Evolutionary conservation across 1,284 basidiomycete species (phyloP), one percentile per base, ranked within the genome.

Genomic region (Moesziomyces sp.): DNA sequence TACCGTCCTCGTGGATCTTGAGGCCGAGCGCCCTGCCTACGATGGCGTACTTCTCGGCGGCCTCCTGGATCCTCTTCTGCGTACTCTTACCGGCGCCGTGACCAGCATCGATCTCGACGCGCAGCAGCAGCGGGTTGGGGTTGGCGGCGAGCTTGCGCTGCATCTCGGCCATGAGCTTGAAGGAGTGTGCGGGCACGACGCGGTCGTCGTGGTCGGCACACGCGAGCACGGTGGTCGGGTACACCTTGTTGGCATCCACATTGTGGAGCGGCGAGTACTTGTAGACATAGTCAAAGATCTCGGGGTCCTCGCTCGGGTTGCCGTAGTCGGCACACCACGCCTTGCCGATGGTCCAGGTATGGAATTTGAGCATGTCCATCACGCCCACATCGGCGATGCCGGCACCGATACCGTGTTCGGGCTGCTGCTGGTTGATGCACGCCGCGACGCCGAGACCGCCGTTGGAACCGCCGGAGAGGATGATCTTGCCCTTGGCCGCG

Each of bases 241-340:
- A 83, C 14, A 66, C 58, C 70, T 81, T 82, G 52, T 52, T 57
- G 2, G 42, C 45, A 21, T 76, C 58, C 11, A 82, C 79, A 21
- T 82, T 83, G 73, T 83, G 81, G 55, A 83, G 65, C 19, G 79
- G 81, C 50, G 80, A 82, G 60, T 81, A 82, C 21, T 53, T 62
- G 55, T 70, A 71, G 45, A 77, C 70, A 57, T 83, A 80, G 62
- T 83, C 82, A 47, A 83, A 79, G 48, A 76, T 70, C 44, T 63
- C 63, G 0, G 77, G 71, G 46, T 81, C 79, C 28, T 79, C 78
- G 24, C 91, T 88, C 5, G 92, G 91, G 79, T 92, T 86, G n/a
- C 92, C 92, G 76, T 91, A 93, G 84, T 93, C 93, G 21, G 90
- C 88, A 2, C 87, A 88, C 93, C 93, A 94, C 1, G 91, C 90